Percentiles rank a stretch among this genome's conserved stretches.
These are phyloP conservation scores for Volvariella surrecta DNA, from an alignment of 1,284 basidiomycete species.

Conservation along the genomic window DNA sequence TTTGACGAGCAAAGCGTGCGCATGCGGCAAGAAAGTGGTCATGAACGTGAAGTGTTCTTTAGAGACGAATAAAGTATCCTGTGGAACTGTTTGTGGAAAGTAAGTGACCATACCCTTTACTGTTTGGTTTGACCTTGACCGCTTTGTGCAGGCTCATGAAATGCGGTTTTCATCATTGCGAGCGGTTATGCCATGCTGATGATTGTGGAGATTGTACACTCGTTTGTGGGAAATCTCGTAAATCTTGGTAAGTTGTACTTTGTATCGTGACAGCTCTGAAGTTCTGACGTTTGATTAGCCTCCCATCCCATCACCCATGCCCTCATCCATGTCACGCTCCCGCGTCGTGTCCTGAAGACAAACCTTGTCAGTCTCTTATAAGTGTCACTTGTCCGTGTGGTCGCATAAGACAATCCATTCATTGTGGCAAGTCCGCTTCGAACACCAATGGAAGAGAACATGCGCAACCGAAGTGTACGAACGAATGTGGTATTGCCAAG, in stretches of 20 bases:
- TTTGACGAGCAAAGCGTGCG: slow-evolving; percentile 71
- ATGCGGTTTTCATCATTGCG: slow-evolving; percentile 85
- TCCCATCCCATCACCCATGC: slow-evolving; percentile 64
- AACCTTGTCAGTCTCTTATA: slow-evolving; percentile 63
- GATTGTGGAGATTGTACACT: slow-evolving; percentile 71
- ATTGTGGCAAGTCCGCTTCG: slow-evolving; percentile 54
- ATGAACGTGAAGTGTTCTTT: slow-evolving; percentile 71
- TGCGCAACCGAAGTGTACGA: slow-evolving; percentile 50
- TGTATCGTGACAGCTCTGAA: background rate
- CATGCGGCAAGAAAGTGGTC: slow-evolving; percentile 79
- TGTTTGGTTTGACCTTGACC: background rate
- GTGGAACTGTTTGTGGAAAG: slow-evolving; percentile 76
- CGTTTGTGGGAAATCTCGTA: slow-evolving; percentile 76
- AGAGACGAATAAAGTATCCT: slow-evolving; percentile 66
- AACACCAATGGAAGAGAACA: slow-evolving; percentile 31
- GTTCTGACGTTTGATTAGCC: slow-evolving; percentile 21
- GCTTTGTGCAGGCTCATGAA: slow-evolving; percentile 39
- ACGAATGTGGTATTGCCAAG: slow-evolving; percentile 75
- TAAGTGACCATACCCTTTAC: slow-evolving; percentile 20
- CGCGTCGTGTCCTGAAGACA: slow-evolving; percentile 68
- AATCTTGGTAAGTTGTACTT: slow-evolving; percentile 51
- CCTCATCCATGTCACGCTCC: slow-evolving; percentile 79
- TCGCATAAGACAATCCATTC: slow-evolving; percentile 60
- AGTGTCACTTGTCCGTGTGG: slow-evolving; percentile 75
- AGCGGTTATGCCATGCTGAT: slow-evolving; percentile 70